Evolutionary conservation across 2,329 filamentous ascomycete genomes (phyloP), one percentile per base, ranked within the genome.

Genomic region (Beauveria asiatica): DNA sequence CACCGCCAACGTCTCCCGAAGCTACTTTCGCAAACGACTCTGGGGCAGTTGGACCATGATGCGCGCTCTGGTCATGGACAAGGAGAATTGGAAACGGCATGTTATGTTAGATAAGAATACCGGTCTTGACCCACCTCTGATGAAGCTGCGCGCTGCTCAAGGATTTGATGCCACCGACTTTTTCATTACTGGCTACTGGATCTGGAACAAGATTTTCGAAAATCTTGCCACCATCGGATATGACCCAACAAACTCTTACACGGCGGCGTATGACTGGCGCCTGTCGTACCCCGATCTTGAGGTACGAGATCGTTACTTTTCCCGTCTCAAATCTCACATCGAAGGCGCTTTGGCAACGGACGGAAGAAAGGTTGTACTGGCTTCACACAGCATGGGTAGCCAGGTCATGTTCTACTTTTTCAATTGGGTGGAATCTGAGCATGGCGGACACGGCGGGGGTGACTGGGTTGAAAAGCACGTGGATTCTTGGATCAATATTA

Each of bases 21-120:
- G 88, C 62, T 99, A 97, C 74, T 99, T 99, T 73, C 83, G 94
- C 64, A 96, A 95, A 76, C 82, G 94, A 58, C 76, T 99, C 54
- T 99, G 94, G 94, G 94, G 94, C 5, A 96, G 91, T 66, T 99
- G 95, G 94, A 96, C 85, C 64, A 99, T 99, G 94, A 97, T 99
- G 92, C 84, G 88, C 54, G 93, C 94, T 0, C 76, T 99, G 65
- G 90, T 99, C 1, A 75, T 96, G 68, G 94, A 97, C 73, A 97
- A 97, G 74, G 87, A 95, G 30, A 81, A 83, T 39, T 99, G 94
- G 94, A 99, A 97, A 78, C 87, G 80, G 68, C 94, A 99, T 72
- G 90, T 99, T 66, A 97, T 97, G 92, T 81, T 99, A 11, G 94
- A 99, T 74, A 92, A 93, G 72, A 74, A 84, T 42, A 97, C 93